Evolutionary conservation across 1,284 basidiomycete genomes (phyloP).

Genomic region (Pseudomicrostroma phylloplanum): DNA sequence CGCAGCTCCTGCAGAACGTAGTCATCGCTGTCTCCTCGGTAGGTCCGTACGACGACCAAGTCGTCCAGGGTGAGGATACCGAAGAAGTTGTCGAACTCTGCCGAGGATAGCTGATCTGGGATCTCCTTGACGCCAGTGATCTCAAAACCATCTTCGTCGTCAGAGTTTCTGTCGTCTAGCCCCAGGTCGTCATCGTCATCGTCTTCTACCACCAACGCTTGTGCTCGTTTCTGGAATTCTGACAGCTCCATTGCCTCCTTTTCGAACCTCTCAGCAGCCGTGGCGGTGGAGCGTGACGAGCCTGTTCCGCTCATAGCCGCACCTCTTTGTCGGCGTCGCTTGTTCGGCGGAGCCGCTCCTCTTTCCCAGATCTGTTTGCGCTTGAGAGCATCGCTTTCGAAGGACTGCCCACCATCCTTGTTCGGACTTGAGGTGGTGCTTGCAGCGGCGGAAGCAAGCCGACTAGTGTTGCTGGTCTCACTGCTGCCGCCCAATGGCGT

Average conservation of each 20-base stretch:
- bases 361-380: slow-evolving; percentile 24
- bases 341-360: slow-evolving; percentile 44
- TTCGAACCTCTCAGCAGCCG: slow-evolving; percentile 23
- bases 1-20: slow-evolving; percentile 76
- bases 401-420: slow-evolving; percentile 12
- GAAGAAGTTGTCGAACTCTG: slow-evolving; percentile 70
- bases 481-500: too few relatives aligned
- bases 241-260: slow-evolving; percentile 60
- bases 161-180: slow-evolving; percentile 1
- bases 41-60: slow-evolving; percentile 77
- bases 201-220: slow-evolving; percentile 14
- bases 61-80: slow-evolving; percentile 74
- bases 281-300: background rate
- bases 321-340: slow-evolving; percentile 52
- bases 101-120: slow-evolving; percentile 15
- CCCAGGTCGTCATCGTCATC: slow-evolving; percentile 14
- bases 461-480: too few relatives aligned
- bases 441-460: background rate
- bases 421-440: slow-evolving; percentile 2
- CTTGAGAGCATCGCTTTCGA: slow-evolving; percentile 32
- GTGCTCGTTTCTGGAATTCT: slow-evolving; percentile 58
- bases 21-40: slow-evolving; percentile 88
- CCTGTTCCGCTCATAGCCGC: slow-evolving; percentile 17
- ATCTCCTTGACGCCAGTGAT: background rate
- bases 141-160: slow-evolving; percentile 5